These are phyloP conservation scores for Arthroderma sp. DNA, from an alignment of 2,329 filamentous ascomycete species.

Conservation along the genomic window DNA sequence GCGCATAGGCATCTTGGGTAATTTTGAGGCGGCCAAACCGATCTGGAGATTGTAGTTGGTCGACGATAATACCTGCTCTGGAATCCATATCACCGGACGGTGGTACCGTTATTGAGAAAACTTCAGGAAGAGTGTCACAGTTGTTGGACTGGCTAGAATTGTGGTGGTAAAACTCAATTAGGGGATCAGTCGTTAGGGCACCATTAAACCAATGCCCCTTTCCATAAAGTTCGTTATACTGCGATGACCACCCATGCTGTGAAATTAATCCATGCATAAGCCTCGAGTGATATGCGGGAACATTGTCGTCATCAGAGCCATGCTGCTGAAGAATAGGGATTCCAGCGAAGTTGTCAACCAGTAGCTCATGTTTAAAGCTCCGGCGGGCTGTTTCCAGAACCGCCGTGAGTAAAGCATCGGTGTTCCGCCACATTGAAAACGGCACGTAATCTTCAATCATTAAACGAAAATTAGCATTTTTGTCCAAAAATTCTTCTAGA, in stretches of 20 bases:
- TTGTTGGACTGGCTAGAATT: constrained; percentile 6
- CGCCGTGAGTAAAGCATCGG: constrained; percentile 38
- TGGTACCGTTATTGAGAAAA: constrained; percentile 38
- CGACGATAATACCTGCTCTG: constrained; percentile 38
- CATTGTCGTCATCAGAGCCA: constrained; percentile 44
- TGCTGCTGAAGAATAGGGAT: constrained; percentile 46
- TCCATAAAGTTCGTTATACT: constrained; percentile 38
- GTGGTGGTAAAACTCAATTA: constrained; percentile 37
- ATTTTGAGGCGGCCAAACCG: constrained; percentile 38
- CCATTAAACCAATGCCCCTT: constrained; percentile 43
- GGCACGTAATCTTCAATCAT: constrained; percentile 39
- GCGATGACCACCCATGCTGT: constrained; percentile 29
- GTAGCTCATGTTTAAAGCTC: constrained; percentile 43
- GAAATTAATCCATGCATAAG: constrained; percentile 38
- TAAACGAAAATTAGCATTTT: constrained; percentile 2
- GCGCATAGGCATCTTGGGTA: constrained; percentile 13
- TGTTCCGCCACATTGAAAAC: constrained; percentile 42
- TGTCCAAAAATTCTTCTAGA: neutral
- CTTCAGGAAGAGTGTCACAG: constrained; percentile 12
- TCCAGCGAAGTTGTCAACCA: constrained; percentile 38
- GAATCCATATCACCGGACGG: constrained; percentile 41
- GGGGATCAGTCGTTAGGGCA: constrained; percentile 39
- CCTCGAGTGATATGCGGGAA: constrained; percentile 45
- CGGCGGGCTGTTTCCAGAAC: constrained; percentile 37
- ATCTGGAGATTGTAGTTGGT: constrained; percentile 38